A percentile compares a stretch with the other conserved stretches of the same genome.
Conservation (phyloP, 2,329 filamentous ascomycete species). For the Penicillium hesseltinei region DNA sequence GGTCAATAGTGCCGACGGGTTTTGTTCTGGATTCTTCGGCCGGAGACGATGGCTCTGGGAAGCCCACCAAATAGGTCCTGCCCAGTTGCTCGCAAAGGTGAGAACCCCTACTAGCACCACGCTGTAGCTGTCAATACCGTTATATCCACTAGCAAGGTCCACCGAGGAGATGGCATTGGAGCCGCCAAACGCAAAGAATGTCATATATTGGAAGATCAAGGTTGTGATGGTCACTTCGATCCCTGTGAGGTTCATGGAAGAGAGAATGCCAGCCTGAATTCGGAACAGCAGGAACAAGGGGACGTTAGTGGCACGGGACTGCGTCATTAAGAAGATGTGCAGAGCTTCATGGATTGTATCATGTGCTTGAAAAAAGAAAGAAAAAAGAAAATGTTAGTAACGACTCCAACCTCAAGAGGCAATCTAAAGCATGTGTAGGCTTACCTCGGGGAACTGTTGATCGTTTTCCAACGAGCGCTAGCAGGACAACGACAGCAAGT, state of each 20-base stretch:
- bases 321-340: slow-evolving; percentile 77
- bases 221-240: slow-evolving; percentile 66
- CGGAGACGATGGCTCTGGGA: slow-evolving; percentile 53
- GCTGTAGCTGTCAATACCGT: slow-evolving; percentile 80
- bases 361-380: slow-evolving; percentile 19
- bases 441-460: slow-evolving; percentile 15
- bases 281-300: slow-evolving; percentile 78
- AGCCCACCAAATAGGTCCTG: slow-evolving; percentile 83
- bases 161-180: slow-evolving; percentile 95
- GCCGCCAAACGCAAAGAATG: slow-evolving; percentile 88
- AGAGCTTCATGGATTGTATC: slow-evolving; percentile 61
- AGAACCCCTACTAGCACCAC: slow-evolving; percentile 75
- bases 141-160: slow-evolving; percentile 92
- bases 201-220: slow-evolving; percentile 73
- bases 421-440: background rate
- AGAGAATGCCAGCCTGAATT: slow-evolving; percentile 56
- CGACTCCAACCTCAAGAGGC: background rate
- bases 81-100: slow-evolving; percentile 89
- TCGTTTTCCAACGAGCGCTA: slow-evolving; percentile 21
- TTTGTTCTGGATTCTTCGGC: slow-evolving; percentile 28
- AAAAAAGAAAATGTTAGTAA: slow-evolving; percentile 17
- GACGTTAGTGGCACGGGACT: slow-evolving; percentile 80
- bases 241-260: slow-evolving; percentile 41
- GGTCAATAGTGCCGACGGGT: slow-evolving; percentile 63
- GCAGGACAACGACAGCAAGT: slow-evolving; percentile 36